phyloP scores from a whole-genome alignment of 768 basidiomycete genomes.

The Rhodocollybia butyracea region DNA sequence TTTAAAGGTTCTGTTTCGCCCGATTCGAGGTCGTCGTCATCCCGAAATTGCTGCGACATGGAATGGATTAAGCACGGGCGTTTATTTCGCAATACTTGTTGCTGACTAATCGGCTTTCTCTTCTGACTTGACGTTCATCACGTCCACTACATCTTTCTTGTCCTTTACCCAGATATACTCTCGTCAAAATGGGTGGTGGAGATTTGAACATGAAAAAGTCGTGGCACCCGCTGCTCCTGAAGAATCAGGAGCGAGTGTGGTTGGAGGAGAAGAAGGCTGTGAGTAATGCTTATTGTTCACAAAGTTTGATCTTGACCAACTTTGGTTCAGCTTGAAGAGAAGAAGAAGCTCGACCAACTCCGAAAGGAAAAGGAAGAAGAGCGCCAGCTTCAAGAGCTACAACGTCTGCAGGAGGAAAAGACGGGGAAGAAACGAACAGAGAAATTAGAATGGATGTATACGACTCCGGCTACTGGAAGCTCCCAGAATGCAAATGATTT shows the following conservation, averaged over 20 bases:
- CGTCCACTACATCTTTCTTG: neutral
- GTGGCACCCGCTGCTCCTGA: slow-evolving; percentile 97
- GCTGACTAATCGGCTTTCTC: neutral
- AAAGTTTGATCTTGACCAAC: slow-evolving; percentile 4
- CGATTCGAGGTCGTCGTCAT: slow-evolving; percentile 33
- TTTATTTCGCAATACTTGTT: neutral
- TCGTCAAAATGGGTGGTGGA: slow-evolving; percentile 91
- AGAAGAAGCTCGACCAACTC: slow-evolving; percentile 96
- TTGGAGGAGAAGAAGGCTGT: slow-evolving; percentile 96
- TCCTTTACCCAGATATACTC: slow-evolving; percentile 12
- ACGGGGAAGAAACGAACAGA: slow-evolving; percentile 94
- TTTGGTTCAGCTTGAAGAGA: slow-evolving; percentile 93
- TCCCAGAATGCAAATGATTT: slow-evolving; percentile 85
- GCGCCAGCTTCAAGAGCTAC: slow-evolving; percentile 92
- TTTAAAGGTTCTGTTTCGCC: slow-evolving; percentile 35
- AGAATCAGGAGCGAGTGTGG: slow-evolving; percentile 99
- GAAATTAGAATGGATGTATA: slow-evolving; percentile 99
- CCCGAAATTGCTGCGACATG: slow-evolving; percentile 35
- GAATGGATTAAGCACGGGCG: slow-evolving; percentile 7
- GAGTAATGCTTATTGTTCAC: slow-evolving; percentile 26
- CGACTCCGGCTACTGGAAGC: slow-evolving; percentile 93
- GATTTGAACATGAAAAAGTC: slow-evolving; percentile 99
- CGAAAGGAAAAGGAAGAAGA: slow-evolving; percentile 98
- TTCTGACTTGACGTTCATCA: neutral
- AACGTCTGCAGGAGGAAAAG: slow-evolving; percentile 90